These are phyloP conservation scores for Myrica gale DNA, from an alignment of 306 rosid species.

Conservation along the genomic window DNA sequence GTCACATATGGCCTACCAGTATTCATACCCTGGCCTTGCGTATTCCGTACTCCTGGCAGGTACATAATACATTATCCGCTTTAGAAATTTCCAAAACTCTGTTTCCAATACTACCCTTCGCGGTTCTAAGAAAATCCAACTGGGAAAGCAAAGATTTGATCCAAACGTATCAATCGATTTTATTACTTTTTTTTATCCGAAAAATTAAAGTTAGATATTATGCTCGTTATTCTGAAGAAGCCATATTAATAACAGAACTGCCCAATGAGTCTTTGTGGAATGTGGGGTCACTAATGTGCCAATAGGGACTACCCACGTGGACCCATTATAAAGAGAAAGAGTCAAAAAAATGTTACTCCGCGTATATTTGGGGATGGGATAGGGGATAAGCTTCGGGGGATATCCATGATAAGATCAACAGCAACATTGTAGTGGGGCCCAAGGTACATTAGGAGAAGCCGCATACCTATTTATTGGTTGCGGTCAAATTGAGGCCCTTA, in stretches of 20 bases:
- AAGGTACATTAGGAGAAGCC: constrained; percentile 33
- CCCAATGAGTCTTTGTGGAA: neutral
- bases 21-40: constrained; percentile 37
- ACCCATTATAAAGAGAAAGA: too few relatives aligned
- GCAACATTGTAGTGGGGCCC: constrained; percentile 39
- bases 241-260: neutral
- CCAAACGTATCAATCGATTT: neutral
- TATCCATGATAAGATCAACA: constrained; percentile 25
- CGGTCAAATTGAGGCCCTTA: constrained; percentile 25
- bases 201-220: neutral
- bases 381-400: too few relatives aligned
- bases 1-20: constrained; percentile 24
- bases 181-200: neutral
- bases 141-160: neutral
- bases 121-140: neutral
- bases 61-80: constrained; percentile 25
- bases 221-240: neutral
- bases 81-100: constrained; percentile 1
- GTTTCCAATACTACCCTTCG: constrained; percentile 26
- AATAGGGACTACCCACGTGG: constrained; percentile 22
- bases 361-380: too few relatives aligned
- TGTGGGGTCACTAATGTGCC: constrained; percentile 2
- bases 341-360: too few relatives aligned
- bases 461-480: constrained; percentile 48
- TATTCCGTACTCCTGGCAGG: constrained; percentile 31